Base-by-base conservation (phyloP, 441 rosid species). In the Gossypium lobatum region DNA sequence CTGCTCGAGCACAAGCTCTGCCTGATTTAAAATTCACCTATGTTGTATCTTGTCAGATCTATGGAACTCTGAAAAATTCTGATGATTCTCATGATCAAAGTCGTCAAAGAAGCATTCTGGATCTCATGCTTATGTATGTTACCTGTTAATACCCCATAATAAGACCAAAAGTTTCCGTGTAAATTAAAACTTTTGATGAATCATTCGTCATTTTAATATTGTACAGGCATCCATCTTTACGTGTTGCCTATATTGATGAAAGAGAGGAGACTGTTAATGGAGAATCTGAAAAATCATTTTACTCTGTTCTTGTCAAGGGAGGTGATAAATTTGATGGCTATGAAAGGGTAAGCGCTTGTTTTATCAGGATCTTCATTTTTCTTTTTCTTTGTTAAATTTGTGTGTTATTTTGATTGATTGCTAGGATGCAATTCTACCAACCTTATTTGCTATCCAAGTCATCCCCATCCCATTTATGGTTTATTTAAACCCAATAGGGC, bases 241-340 rank as follows among this genome's bases (percentile, higher is more conserved):
- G 95, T 55, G 88, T 90, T 72, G 91, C 95, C 26, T 90, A 88
- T 74, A 83, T 90, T 20, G 95, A 90, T 72, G 95, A 90, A 85
- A 89, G 87, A 28, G 93, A 88, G 67, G 90, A 87, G 79, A 86
- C 85, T 45, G 79, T 79, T 50, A 77, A 83, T 34, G 88, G 87
- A 8, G 77, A 74, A 73, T 79, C 81, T 55, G 80, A 79, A 75
- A 89, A 79, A 76, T 79, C 73, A 53, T 90, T 86, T 76, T 88
- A 90, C 82, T 88, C 95, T 11, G 88, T 90, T 69, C 85, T 88
- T 17, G 93, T 87, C 70, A 90, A 87, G 83, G 91, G 88, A 73
- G 89, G 75, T 59, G 68, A 72, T 23, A 72, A 59, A 50, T 59
- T 72, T 59, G 75, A 72, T 69, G 73, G 62, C 73, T 69, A 31